Evolutionary conservation across 164 flowering plant genomes (phyloP).

Genomic region (Vitis cinerea): DNA sequence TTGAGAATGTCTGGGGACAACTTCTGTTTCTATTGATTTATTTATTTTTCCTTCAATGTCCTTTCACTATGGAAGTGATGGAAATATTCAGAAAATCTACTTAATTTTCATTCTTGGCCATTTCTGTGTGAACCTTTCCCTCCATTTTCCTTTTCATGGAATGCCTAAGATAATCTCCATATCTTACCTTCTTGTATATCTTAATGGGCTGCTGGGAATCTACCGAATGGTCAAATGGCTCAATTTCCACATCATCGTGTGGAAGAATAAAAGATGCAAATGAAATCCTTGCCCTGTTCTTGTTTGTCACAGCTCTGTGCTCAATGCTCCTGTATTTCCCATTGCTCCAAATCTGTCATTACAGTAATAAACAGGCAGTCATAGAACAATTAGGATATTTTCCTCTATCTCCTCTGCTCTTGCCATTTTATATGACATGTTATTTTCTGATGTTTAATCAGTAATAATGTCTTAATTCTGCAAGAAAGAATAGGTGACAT

Average conservation of each 20-base stretch:
- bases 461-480: no score
- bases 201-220: slow-evolving; percentile 1
- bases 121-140: slow-evolving; percentile 19
- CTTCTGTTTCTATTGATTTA: no score
- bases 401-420: no score
- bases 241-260: slow-evolving; percentile 20
- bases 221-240: slow-evolving; percentile 23
- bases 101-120: slow-evolving; percentile 1
- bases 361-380: background rate
- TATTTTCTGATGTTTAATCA: no score
- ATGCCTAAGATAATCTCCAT: slow-evolving; percentile 20
- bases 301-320: slow-evolving; percentile 29
- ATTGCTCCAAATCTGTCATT: slow-evolving; percentile 24
- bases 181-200: slow-evolving; percentile 30
- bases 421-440: no score
- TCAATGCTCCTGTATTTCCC: slow-evolving; percentile 33
- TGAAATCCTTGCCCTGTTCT: slow-evolving; percentile 21
- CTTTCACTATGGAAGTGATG: no score
- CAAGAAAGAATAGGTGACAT: no score
- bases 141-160: slow-evolving; percentile 22
- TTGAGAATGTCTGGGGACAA: no score
- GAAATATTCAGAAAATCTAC: no score
- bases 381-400: background rate
- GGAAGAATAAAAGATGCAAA: slow-evolving; percentile 24
- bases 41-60: no score